phyloP scores from a whole-genome alignment of 108 stramenopile species.

The Thalassiosira profunda region DNA sequence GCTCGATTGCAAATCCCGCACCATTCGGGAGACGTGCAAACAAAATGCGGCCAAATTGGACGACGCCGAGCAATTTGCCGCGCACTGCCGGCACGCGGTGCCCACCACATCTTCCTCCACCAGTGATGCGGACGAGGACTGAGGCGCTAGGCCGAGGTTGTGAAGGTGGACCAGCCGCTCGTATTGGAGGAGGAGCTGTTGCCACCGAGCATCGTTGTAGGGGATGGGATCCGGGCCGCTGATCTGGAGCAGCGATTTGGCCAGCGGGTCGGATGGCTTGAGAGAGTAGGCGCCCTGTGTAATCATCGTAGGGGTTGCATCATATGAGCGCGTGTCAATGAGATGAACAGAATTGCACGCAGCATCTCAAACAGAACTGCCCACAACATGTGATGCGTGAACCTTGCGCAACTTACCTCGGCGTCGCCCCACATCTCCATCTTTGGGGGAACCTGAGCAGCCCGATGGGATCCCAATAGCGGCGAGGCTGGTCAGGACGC shows the following conservation, averaged over 20 bases:
- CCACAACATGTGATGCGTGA: too few species aligned
- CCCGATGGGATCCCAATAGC: too few species aligned
- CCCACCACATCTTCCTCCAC: conserved; percentile 38
- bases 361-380: too few species aligned
- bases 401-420: too few species aligned
- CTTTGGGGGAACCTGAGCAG: too few species aligned
- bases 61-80: conserved; percentile 55
- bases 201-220: conserved; percentile 79
- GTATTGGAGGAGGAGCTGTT: conserved; percentile 71
- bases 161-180: conserved; percentile 85
- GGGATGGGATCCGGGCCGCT: conserved; percentile 75
- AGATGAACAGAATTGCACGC: too few species aligned
- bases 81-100: conserved; percentile 58
- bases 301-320: too few species aligned
- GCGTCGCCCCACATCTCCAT: too few species aligned
- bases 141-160: neutral
- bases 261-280: conserved; percentile 9
- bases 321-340: too few species aligned
- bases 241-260: conserved; percentile 61
- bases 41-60: conserved; percentile 80
- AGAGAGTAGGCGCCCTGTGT: conserved; percentile 47
- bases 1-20: conserved; percentile 54
- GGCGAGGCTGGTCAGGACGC: too few species aligned
- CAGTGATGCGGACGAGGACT: neutral
- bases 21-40: conserved; percentile 74